These are phyloP conservation scores for Marasmius oreades DNA, from an alignment of 1,284 basidiomycete genomes.

Conservation along the genomic window DNA sequence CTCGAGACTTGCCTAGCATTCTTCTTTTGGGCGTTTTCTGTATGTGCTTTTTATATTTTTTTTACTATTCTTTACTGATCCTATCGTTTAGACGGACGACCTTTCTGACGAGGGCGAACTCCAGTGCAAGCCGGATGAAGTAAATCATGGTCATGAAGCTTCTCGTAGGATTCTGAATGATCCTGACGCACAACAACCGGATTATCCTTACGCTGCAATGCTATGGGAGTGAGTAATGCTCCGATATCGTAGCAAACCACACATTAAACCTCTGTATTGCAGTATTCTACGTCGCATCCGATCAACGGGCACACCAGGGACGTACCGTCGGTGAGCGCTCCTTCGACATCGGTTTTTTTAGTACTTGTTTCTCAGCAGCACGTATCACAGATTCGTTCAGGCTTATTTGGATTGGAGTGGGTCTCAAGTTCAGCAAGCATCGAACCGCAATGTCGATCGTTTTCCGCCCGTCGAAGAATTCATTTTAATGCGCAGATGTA, in stretches of 20 bases:
- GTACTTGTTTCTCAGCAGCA: not conserved
- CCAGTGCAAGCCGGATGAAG: conserved; percentile 36
- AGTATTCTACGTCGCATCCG: not conserved
- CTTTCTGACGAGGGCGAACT: conserved; percentile 40
- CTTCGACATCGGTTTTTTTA: not conserved
- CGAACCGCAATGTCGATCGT: conserved; percentile 23
- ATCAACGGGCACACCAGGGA: not conserved
- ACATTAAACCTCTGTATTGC: not conserved
- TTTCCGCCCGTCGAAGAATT: conserved; percentile 41
- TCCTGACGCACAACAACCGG: not conserved
- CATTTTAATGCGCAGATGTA: conserved; percentile 37
- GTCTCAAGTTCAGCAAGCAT: conserved; percentile 38
- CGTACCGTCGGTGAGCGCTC: not conserved
- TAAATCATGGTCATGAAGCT: conserved; percentile 32
- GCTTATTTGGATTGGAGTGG: conserved; percentile 37
- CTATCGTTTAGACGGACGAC: conserved; percentile 34
- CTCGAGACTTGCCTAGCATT: conserved; percentile 41
- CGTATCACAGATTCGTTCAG: conserved; percentile 30
- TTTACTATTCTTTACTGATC: not conserved
- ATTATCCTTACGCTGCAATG: conserved; percentile 3
- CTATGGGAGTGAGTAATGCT: not conserved
- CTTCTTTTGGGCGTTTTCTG: conserved; percentile 45
- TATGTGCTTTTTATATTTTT: conserved; percentile 18
- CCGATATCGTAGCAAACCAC: no score
- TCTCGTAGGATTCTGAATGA: conserved; percentile 22